Base-by-base conservation (phyloP, 352 stramenopile species). In the Phytophthora ohioensis region DNA sequence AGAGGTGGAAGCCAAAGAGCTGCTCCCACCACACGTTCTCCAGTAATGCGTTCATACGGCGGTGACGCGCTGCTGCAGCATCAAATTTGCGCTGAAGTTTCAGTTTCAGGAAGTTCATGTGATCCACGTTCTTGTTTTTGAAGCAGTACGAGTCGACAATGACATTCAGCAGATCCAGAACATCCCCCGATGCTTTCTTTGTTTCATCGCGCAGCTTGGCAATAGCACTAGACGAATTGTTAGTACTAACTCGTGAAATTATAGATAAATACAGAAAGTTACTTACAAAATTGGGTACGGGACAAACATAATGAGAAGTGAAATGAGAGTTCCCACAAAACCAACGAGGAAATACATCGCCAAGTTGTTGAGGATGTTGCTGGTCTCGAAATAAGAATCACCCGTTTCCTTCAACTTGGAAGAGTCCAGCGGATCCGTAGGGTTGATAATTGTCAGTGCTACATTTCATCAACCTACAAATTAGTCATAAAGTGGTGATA, bases 81-180 rank as follows among this genome's bases (percentile, higher is more conserved):
- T 91, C 80, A 47, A 94, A 92, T 58, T 92, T 92, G 46, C 74
- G 82, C 3, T 74, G 60, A 11, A 93, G 67, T 57, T 88, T 85
- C 39, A 91, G 53, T n/a, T 80, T 82, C 3, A 92, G 58, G 35
- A 93, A 91, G 32, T 92, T 82, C 84, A 92, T 90, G 58, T 88
- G 75, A 10, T 92, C 83, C 5, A 90, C 68, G 69, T 91, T 91
- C 73, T 92, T 93, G 78, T 87, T 90, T 61, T 90, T 90, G 76
- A 92, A 93, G 51, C 86, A 93, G 74, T 93, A 93, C 38, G 86
- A 87, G 68, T 93, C 86, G 13, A 93, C 71, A 43, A 93, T 89
- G 56, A 93, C 78, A 56, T 93, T 91, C 34, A 91, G 71, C 27
- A 93, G 48, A 4, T 91, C 84, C 3, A 90, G 52, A 10, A 93